A percentile compares a stretch with the other conserved stretches of the same genome.
Evolutionary conservation across 495 filamentous ascomycete genomes (phyloP).

Genomic region (Thozetella sp.): DNA sequence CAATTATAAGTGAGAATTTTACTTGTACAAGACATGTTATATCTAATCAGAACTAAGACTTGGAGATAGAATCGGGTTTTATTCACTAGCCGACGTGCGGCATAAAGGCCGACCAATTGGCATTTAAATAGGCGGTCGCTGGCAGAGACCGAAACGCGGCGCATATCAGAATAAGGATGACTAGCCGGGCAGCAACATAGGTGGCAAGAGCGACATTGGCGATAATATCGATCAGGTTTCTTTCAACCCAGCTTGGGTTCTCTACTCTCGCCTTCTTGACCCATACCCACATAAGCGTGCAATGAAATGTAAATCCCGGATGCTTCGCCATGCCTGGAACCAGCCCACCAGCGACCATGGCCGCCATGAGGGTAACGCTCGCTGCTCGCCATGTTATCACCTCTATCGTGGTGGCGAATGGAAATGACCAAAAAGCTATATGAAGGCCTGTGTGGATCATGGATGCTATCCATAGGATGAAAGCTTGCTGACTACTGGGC

Average conservation of each 20-base stretch:
- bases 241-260: background rate
- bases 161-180: slow-evolving; percentile 5
- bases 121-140: slow-evolving; percentile 3
- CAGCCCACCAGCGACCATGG: slow-evolving; percentile 11
- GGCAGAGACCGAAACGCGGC: slow-evolving; percentile 7
- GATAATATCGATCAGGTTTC: background rate
- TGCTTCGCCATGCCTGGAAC: slow-evolving; percentile 2
- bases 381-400: slow-evolving; percentile 2
- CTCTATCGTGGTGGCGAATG: slow-evolving; percentile 17
- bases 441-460: slow-evolving; percentile 16
- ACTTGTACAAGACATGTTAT: no score
- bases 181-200: slow-evolving; percentile 4
- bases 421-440: slow-evolving; percentile 20
- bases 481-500: slow-evolving; percentile 14
- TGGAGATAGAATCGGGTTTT: no score
- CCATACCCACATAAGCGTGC: slow-evolving; percentile 16
- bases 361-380: slow-evolving; percentile 14
- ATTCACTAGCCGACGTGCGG: no score
- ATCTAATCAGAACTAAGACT: no score
- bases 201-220: background rate
- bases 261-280: no score
- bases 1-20: no score
- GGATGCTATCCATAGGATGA: slow-evolving; percentile 18
- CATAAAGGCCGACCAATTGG: slow-evolving; percentile 8
- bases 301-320: background rate